Evolutionary conservation across 2,329 filamentous ascomycete species (phyloP), one percentile per base, ranked within the genome.

Genomic region (Pseudogymnoascus sp.): DNA sequence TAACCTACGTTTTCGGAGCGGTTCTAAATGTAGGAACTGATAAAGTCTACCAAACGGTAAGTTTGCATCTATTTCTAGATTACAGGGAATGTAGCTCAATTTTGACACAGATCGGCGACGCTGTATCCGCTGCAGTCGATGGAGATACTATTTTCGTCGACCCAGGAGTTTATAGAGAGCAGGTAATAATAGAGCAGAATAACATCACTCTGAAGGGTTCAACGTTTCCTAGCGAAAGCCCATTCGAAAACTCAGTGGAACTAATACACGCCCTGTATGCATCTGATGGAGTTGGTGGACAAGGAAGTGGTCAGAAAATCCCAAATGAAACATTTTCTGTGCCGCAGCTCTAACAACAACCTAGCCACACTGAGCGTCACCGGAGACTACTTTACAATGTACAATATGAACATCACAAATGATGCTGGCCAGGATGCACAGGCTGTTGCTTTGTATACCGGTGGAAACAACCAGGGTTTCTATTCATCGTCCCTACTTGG

Each of bases 381-480:
- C 18, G 37, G 37, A n/a, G 14, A 36, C 18, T 33, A 22, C 14
- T 71, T 80, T 62, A 79, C 77, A 64, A 73, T 82, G 25, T 83
- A 83, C 74, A 83, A 82, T 67, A 75, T 83, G 72, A 82, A 83
- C 67, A 69, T 81, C 1, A 75, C 72, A 30, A 81, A 81, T 37
- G 69, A 74, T 15, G 66, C 74, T 58, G 79, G 78, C 6, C 15
- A 39, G 37, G 37, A 39, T 4, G 47, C 22, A 3, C 78, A 81
- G 63, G 78, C 76, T 7, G 71, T 82, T 30, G 81, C 81, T 2
- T 61, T 83, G 18, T 78, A 75, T 43, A 78, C 81, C 4, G 71
- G 76, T 28, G 58, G 58, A 20, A 73, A 71, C 62, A 73, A 77
- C 60, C 78, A 82, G 68, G 80, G 78, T 38, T 83, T 81, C 71